These are phyloP conservation scores for Trypanosoma congolense DNA, from an alignment of 208 protist species.

Conservation along the genomic window DNA sequence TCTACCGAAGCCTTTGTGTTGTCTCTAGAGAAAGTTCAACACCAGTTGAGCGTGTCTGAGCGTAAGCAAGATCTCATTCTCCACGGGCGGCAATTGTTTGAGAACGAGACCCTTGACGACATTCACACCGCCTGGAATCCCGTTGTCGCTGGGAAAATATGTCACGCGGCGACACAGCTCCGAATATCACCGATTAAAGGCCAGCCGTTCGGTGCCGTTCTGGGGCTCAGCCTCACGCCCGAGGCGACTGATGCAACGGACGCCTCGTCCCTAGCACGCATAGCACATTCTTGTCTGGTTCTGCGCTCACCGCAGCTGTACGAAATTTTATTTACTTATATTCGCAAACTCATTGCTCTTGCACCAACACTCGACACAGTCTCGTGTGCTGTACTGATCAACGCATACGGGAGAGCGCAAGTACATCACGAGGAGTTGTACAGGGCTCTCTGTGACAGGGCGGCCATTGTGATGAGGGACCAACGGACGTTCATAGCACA, in stretches of 20 bases:
- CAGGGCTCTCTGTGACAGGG: slow-evolving; percentile 58
- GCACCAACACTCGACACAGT: slow-evolving; percentile 56
- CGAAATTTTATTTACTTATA: slow-evolving; percentile 79
- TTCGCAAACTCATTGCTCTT: slow-evolving; percentile 39
- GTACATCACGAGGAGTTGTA: slow-evolving; percentile 76
- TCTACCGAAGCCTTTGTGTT: slow-evolving; percentile 58
- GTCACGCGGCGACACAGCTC: slow-evolving; percentile 66
- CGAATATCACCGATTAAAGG: slow-evolving; percentile 65
- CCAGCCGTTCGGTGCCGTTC: slow-evolving; percentile 43
- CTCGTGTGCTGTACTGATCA: slow-evolving; percentile 77
- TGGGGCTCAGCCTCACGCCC: slow-evolving; percentile 37
- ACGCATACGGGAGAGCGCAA: slow-evolving; percentile 83
- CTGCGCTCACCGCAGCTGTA: slow-evolving; percentile 66
- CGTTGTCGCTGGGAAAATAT: slow-evolving; percentile 49
- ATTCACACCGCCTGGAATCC: slow-evolving; percentile 43
- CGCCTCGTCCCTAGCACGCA: slow-evolving; percentile 52
- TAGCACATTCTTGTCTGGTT: slow-evolving; percentile 80
- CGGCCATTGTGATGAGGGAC: slow-evolving; percentile 52
- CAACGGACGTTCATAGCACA: slow-evolving; percentile 65
- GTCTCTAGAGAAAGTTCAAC: slow-evolving; percentile 65
- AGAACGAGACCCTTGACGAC: slow-evolving; percentile 76
- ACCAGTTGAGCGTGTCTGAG: slow-evolving; percentile 57
- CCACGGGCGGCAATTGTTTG: slow-evolving; percentile 77
- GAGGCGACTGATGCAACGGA: slow-evolving; percentile 51
- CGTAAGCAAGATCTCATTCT: slow-evolving; percentile 58